These are phyloP conservation scores for Xylaria scruposa DNA, from an alignment of 495 filamentous ascomycete species.

Conservation along the genomic window DNA sequence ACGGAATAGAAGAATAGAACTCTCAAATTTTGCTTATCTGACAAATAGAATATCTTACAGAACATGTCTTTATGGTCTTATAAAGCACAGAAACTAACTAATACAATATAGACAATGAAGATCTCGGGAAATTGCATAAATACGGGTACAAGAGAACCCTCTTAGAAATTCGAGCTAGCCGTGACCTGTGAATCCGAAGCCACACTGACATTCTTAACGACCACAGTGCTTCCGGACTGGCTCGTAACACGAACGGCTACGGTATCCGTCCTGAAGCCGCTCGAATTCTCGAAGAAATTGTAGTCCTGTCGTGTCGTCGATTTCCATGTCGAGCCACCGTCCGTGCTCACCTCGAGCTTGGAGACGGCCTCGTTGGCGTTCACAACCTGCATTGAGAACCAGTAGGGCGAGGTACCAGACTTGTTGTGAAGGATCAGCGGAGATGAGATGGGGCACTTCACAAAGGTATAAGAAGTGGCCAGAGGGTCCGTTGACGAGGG, in stretches of 20 bases:
- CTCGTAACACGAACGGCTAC: conserved; percentile 60
- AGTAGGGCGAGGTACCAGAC: conserved; percentile 55
- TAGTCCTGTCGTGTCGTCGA: conserved; percentile 56
- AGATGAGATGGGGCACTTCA: conserved; percentile 58
- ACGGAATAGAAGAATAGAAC: neutral
- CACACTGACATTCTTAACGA: conserved; percentile 35
- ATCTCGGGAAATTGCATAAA: neutral
- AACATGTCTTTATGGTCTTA: neutral
- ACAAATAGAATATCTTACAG: neutral
- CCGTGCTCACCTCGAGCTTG: conserved; percentile 63
- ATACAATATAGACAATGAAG: conserved; percentile 22
- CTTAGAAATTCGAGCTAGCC: conserved; percentile 36
- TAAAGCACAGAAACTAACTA: conserved; percentile 9
- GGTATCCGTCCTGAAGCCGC: conserved; percentile 58
- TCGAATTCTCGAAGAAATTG: conserved; percentile 65
- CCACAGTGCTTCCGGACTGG: conserved; percentile 26
- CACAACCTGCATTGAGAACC: conserved; percentile 65
- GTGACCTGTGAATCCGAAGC: conserved; percentile 29
- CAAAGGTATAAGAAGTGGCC: conserved; percentile 57
- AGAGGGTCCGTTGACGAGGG: conserved; percentile 57
- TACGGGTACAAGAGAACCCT: conserved; percentile 5
- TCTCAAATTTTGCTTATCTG: neutral
- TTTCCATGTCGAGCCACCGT: conserved; percentile 61
- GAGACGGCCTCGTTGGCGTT: conserved; percentile 61
- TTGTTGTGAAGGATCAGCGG: conserved; percentile 64